Evolutionary conservation across 2,329 filamentous ascomycete species (phyloP).

Genomic region (Apiospora kogelbergensis): DNA sequence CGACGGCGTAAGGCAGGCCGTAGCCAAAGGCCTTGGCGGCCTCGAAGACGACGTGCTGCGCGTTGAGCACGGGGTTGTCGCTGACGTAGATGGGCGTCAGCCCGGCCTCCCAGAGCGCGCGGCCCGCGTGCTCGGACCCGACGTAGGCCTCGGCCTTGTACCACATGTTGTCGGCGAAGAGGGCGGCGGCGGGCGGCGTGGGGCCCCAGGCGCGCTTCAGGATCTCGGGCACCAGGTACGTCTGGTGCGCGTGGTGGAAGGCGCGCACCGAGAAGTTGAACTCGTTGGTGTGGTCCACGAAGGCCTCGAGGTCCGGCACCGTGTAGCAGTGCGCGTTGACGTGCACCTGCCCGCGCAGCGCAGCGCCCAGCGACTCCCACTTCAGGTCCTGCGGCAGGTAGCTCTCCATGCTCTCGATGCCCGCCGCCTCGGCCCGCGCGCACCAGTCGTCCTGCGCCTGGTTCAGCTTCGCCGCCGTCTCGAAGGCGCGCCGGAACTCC

Average conservation of each 20-base stretch:
- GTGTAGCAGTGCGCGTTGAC: conserved; percentile 75
- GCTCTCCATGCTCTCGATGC: conserved; percentile 48
- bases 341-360: conserved; percentile 65
- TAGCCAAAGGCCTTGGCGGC: conserved; percentile 61
- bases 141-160: conserved; percentile 69
- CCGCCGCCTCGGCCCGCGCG: conserved; percentile 49
- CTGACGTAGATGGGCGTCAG: conserved; percentile 69
- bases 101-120: conserved; percentile 63
- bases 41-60: conserved; percentile 68
- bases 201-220: conserved; percentile 57
- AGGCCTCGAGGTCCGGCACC: conserved; percentile 66
- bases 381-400: conserved; percentile 63
- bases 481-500: conserved; percentile 67
- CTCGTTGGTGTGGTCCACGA: conserved; percentile 70
- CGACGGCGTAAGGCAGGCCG: conserved; percentile 60
- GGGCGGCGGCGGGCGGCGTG: conserved; percentile 54
- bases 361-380: conserved; percentile 64
- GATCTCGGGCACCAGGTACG: conserved; percentile 65
- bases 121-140: conserved; percentile 65
- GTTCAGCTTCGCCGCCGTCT: conserved; percentile 57
- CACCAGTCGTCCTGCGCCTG: conserved; percentile 70
- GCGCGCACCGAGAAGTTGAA: conserved; percentile 66
- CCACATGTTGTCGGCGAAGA: conserved; percentile 72
- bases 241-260: conserved; percentile 70
- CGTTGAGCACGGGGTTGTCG: conserved; percentile 69